A percentile compares a stretch with the other conserved stretches of the same genome.
These are phyloP conservation scores for Phytomonas francai DNA, from an alignment of 208 protist species.

Conservation along the genomic window DNA sequence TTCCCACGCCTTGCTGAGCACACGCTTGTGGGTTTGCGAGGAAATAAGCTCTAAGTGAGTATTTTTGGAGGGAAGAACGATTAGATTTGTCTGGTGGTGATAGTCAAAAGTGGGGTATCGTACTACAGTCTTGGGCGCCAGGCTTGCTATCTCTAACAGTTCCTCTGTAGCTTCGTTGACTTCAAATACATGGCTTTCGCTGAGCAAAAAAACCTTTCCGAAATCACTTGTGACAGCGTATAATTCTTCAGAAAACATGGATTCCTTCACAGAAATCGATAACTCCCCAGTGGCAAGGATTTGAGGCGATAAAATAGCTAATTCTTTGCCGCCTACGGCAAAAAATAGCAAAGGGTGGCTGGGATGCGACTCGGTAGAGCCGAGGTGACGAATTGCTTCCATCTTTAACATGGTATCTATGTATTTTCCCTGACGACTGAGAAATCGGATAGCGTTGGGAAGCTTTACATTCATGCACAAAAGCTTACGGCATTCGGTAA, in stretches of 20 bases:
- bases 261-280: conserved; percentile 27
- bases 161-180: conserved; percentile 46
- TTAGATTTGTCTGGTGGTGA: conserved; percentile 42
- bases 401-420: conserved; percentile 44
- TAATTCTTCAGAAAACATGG: conserved; percentile 48
- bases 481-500: conserved; percentile 57
- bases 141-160: conserved; percentile 24
- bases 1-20: conserved; percentile 72
- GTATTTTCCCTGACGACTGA: conserved; percentile 67
- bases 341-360: conserved; percentile 62
- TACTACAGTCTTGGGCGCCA: conserved; percentile 50
- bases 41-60: conserved; percentile 75
- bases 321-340: conserved; percentile 51
- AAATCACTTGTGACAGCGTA: conserved; percentile 53
- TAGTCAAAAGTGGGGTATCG: conserved; percentile 62
- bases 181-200: conserved; percentile 49
- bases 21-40: conserved; percentile 41
- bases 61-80: conserved; percentile 61
- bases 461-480: conserved; percentile 81
- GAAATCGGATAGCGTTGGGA: conserved; percentile 67
- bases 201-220: conserved; percentile 53
- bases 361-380: conserved; percentile 40
- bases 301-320: conserved; percentile 52
- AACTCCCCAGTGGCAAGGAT: conserved; percentile 68
- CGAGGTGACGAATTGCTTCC: conserved; percentile 38